Conservation (phyloP, 768 basidiomycete species). For the Amanita pseudoporphyria region DNA sequence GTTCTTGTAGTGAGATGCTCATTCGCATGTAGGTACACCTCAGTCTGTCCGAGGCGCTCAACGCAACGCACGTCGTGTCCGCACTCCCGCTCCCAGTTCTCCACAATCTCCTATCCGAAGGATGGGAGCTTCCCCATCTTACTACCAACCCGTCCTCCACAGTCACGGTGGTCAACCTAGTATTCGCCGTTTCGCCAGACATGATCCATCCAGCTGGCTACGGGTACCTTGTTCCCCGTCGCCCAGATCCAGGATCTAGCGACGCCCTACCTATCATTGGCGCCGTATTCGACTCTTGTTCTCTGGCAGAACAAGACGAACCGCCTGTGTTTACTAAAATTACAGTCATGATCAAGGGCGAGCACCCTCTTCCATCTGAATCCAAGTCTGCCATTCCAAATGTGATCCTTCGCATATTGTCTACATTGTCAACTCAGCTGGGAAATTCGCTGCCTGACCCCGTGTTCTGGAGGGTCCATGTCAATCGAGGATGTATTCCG, state of each 20-base stretch:
- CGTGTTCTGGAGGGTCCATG: constrained; percentile 37
- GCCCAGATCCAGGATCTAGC: constrained; percentile 18
- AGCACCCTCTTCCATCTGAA: constrained; percentile 34
- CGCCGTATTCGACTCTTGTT: constrained; percentile 82
- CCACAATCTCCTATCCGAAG: constrained; percentile 11
- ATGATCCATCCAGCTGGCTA: constrained; percentile 78
- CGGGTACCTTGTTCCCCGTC: constrained; percentile 88
- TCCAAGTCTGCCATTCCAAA: constrained; percentile 18
- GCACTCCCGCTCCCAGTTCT: constrained; percentile 60
- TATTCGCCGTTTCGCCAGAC: constrained; percentile 50
- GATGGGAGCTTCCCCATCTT: constrained; percentile 35
- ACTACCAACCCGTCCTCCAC: constrained; percentile 63
- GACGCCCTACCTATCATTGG: constrained; percentile 53
- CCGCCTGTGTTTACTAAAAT: constrained; percentile 50
- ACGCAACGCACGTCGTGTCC: constrained; percentile 65
- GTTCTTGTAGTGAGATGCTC: background rate
- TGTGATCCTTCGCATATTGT: constrained; percentile 23
- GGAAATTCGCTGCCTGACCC: constrained; percentile 43
- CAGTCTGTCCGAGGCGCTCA: constrained; percentile 14
- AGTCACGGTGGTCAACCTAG: constrained; percentile 82
- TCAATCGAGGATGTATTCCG: constrained; percentile 69
- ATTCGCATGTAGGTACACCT: constrained; percentile 22
- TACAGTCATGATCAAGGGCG: constrained; percentile 88
- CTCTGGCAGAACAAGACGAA: constrained; percentile 47
- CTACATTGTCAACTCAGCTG: constrained; percentile 36